Evolutionary conservation across 306 rosid species (phyloP).

Genomic region (Cicer cuneatum): DNA sequence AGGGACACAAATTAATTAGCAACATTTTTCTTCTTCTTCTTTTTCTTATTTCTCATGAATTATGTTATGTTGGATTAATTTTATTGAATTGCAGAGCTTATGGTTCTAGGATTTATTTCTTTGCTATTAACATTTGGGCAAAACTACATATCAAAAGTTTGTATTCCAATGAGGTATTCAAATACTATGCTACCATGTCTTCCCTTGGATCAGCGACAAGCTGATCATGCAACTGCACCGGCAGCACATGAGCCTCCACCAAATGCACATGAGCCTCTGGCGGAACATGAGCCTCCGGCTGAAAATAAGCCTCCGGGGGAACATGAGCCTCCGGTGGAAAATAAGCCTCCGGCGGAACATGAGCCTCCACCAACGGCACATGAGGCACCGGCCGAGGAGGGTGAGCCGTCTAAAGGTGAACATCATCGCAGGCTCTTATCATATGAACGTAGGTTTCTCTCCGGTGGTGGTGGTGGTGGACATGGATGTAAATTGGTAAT

Average conservation of each 20-base stretch:
- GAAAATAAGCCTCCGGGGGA: neutral
- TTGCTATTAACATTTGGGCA: constrained; percentile 86
- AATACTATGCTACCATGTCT: constrained; percentile 85
- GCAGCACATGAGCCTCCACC: neutral
- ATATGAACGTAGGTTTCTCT: constrained; percentile 68
- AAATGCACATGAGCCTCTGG: neutral
- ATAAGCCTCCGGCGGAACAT: neutral
- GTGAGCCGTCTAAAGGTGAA: neutral
- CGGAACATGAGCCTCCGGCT: neutral
- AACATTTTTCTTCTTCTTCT: neutral
- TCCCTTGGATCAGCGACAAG: neutral
- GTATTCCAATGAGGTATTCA: constrained; percentile 57
- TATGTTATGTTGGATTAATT: neutral
- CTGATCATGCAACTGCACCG: neutral
- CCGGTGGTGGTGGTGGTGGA: constrained; percentile 34
- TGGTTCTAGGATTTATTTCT: constrained; percentile 96
- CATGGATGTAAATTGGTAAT: constrained; percentile 41
- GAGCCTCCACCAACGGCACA: neutral
- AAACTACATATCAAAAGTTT: constrained; percentile 62
- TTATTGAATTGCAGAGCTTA: constrained; percentile 72
- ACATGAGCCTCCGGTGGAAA: neutral
- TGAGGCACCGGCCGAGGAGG: neutral
- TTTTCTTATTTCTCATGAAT: neutral
- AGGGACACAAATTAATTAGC: neutral
- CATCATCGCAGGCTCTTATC: constrained; percentile 69